These are phyloP conservation scores for Acanthamoeba culbertsoni DNA, from an alignment of 208 protist species.

Conservation along the genomic window DNA sequence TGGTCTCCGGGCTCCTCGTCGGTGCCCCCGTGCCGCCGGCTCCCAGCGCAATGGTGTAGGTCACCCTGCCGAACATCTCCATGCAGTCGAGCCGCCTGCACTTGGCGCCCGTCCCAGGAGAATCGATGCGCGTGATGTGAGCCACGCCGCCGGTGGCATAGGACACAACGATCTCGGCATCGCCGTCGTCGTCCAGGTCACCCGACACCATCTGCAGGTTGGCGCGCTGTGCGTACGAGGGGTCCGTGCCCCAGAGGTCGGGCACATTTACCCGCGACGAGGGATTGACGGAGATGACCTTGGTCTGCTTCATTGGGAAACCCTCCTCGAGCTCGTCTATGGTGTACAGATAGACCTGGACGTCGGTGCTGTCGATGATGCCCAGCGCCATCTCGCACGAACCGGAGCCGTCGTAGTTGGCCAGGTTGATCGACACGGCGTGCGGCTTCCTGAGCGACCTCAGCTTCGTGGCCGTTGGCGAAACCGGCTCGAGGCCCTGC, in stretches of 20 bases:
- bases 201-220: neutral
- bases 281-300: neutral
- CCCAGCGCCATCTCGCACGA: neutral
- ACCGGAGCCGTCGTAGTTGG: neutral
- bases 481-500: neutral
- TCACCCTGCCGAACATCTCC: neutral
- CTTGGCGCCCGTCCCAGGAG: neutral
- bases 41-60: neutral
- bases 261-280: neutral
- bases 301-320: neutral
- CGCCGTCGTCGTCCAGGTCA: neutral
- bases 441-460: neutral
- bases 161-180: neutral
- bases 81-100: neutral
- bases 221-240: neutral
- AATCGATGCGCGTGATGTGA: neutral
- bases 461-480: neutral
- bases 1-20: neutral
- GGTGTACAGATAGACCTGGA: neutral
- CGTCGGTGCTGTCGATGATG: neutral
- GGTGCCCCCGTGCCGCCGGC: neutral
- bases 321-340: neutral
- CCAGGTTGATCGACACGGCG: neutral
- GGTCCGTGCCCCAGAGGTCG: neutral
- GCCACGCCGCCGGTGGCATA: neutral